Evolutionary conservation across 1,284 basidiomycete species (phyloP).

Genomic region (Apiotrichum laibachii): DNA sequence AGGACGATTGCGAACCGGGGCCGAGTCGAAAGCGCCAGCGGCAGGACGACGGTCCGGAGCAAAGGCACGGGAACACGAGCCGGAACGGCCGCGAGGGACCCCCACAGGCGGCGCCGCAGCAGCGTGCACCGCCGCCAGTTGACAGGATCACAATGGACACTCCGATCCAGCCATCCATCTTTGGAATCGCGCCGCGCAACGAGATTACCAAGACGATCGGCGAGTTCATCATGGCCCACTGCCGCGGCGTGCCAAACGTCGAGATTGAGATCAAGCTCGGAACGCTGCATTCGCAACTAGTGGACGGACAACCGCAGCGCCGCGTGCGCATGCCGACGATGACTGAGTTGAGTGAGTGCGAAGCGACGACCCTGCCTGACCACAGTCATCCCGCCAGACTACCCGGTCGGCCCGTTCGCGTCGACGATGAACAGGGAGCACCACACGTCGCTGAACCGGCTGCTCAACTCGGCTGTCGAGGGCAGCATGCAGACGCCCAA

Average conservation of each 20-base stretch:
- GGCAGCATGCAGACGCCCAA: constrained; percentile 55
- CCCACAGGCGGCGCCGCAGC: not conserved
- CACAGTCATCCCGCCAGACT: constrained; percentile 56
- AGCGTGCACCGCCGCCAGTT: not conserved
- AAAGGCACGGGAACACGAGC: not conserved
- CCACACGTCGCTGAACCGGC: constrained; percentile 77
- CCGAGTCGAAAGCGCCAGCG: constrained; percentile 35
- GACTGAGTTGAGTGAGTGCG: constrained; percentile 77
- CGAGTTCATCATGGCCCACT: constrained; percentile 67
- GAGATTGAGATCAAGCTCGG: constrained; percentile 93
- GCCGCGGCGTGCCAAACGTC: constrained; percentile 51
- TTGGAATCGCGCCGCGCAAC: constrained; percentile 88
- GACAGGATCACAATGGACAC: constrained; percentile 2
- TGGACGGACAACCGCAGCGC: constrained; percentile 20
- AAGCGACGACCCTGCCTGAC: no score
- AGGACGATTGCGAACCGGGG: constrained; percentile 13
- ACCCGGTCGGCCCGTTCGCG: constrained; percentile 64
- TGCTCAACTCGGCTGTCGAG: constrained; percentile 68
- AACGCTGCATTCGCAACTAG: constrained; percentile 60
- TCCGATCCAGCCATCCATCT: constrained; percentile 73
- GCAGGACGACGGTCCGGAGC: constrained; percentile 5
- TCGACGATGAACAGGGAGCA: constrained; percentile 87
- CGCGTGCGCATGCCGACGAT: constrained; percentile 67
- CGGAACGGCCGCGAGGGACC: not conserved
- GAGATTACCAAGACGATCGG: constrained; percentile 90